These are phyloP conservation scores for Nannochloris sp. DNA, from an alignment of 139 green algal species.

Conservation along the genomic window DNA sequence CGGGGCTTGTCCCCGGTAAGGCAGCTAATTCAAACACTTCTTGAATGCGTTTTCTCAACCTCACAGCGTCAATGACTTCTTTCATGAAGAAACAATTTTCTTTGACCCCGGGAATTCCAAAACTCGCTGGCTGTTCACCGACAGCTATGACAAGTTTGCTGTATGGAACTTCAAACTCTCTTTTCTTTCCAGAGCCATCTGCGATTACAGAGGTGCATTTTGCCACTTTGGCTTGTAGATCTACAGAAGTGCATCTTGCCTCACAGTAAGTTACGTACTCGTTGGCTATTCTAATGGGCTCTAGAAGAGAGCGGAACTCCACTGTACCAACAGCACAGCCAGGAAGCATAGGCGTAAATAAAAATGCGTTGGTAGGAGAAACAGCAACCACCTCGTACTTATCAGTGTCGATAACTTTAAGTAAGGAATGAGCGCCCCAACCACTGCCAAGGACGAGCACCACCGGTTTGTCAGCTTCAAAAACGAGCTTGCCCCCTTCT, in stretches of 20 bases:
- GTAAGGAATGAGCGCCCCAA: constrained; percentile 27
- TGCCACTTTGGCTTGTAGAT: constrained; percentile 34
- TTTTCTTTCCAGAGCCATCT: constrained; percentile 13
- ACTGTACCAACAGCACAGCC: constrained; percentile 57
- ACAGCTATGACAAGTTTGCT: constrained; percentile 68
- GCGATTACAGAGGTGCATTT: constrained; percentile 29
- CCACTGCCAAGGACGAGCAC: constrained; percentile 32
- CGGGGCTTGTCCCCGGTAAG: constrained; percentile 52
- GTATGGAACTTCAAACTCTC: constrained; percentile 47
- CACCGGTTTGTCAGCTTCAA: constrained; percentile 21
- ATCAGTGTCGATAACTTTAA: constrained; percentile 54
- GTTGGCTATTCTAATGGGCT: constrained; percentile 60
- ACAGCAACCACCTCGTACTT: constrained; percentile 57
- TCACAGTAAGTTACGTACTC: constrained; percentile 53
- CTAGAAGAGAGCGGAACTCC: constrained; percentile 52
- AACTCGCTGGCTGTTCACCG: constrained; percentile 69
- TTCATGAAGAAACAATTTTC: constrained; percentile 83
- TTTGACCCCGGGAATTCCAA: constrained; percentile 61
- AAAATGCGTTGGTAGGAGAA: constrained; percentile 57
- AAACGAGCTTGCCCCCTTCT: constrained; percentile 2
- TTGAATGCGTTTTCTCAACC: constrained; percentile 39
- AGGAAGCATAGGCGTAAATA: constrained; percentile 77
- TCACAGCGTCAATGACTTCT: constrained; percentile 35
- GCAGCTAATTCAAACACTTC: constrained; percentile 63
- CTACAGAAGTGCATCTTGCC: constrained; percentile 35